Evolutionary conservation across 2,329 filamentous ascomycete genomes (phyloP), one percentile per base, ranked within the genome.

Genomic region (Alternaria postmessia): DNA sequence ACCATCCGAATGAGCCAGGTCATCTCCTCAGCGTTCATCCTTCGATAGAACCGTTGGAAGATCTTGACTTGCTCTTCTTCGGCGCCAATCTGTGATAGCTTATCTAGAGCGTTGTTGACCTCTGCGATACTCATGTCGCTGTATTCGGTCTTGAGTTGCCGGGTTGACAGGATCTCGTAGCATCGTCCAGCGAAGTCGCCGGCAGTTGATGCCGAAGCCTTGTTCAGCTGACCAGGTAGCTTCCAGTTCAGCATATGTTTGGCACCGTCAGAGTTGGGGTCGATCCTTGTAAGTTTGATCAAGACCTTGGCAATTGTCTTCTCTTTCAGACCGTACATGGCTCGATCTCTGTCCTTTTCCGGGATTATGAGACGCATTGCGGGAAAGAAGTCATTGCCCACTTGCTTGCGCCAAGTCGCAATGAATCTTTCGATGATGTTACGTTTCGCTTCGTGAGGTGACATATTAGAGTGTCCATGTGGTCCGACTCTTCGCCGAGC

Each of bases 1-100:
- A 99, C 90, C 71, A 99, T 97, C 14, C 94, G 90, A 63, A 99
- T 92, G 56, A 98, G 83, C 95, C 95, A 99, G 81, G 91, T 90
- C 67, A 99, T 81, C 80, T 99, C 95, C 65, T 96, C 91, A 0
- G 95, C 87, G 69, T 96, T 96, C 95, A 98, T 98, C 24, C 87
- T 86, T 46, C 89, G 86, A 78, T 98, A 98, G 74, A 98, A 96
- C 5, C 88, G 85, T 64, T 91, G 86, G 67, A 98, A 87, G 34
- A 99, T 90, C 0, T 89, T 89, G 41, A 93, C 76, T 69, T 98
- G 94, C 63, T 94, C 87, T n/a, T 91, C 86, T 80, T 98, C 94
- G 53, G 91, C 91, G 0, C 88, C 86, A 0, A 90, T 89, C 1
- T 86, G 86, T 0, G 93, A 89, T 30, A 99, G 83, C 69, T 86